Conservation (phyloP, 2,329 filamentous ascomycete species). For the Pseudogymnoascus sp. region DNA sequence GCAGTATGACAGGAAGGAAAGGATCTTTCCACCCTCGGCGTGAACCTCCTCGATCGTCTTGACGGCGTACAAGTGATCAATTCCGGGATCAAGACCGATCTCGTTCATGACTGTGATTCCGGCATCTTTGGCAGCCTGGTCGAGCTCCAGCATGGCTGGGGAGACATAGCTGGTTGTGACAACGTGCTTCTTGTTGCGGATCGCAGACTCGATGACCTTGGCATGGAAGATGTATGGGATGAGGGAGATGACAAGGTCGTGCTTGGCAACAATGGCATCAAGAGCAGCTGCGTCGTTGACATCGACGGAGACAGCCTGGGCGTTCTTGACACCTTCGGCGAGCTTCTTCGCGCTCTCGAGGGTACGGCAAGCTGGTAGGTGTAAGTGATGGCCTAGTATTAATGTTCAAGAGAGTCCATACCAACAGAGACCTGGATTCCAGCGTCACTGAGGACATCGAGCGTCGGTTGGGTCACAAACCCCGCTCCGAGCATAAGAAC, state of each 20-base stretch:
- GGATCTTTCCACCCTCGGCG: conserved; percentile 75
- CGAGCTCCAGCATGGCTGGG: conserved; percentile 83
- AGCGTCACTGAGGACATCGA: conserved; percentile 49
- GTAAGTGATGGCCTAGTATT: not conserved
- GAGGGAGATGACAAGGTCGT: conserved; percentile 70
- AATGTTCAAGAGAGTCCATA: conserved; percentile 24
- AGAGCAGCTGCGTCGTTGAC: conserved; percentile 69
- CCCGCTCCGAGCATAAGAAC: conserved; percentile 45
- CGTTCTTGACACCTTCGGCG: conserved; percentile 61
- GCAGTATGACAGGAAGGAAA: conserved; percentile 75
- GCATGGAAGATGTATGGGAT: conserved; percentile 92
- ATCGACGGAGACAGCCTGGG: conserved; percentile 73
- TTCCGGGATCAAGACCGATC: conserved; percentile 70
- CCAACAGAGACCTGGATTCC: conserved; percentile 51
- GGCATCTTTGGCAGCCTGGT: conserved; percentile 74
- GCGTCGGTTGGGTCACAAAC: conserved; percentile 49
- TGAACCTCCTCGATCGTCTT: conserved; percentile 88
- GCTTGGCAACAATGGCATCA: conserved; percentile 70
- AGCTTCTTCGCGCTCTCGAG: conserved; percentile 70
- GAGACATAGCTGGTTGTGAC: conserved; percentile 93
- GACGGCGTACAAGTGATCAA: conserved; percentile 69
- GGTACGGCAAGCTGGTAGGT: conserved; percentile 64
- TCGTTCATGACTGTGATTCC: conserved; percentile 98
- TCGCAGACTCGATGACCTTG: conserved; percentile 84
- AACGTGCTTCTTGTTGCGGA: conserved; percentile 89